Conservation (phyloP, 805 yeast genomes). For the Saturnispora sanitii region DNA sequence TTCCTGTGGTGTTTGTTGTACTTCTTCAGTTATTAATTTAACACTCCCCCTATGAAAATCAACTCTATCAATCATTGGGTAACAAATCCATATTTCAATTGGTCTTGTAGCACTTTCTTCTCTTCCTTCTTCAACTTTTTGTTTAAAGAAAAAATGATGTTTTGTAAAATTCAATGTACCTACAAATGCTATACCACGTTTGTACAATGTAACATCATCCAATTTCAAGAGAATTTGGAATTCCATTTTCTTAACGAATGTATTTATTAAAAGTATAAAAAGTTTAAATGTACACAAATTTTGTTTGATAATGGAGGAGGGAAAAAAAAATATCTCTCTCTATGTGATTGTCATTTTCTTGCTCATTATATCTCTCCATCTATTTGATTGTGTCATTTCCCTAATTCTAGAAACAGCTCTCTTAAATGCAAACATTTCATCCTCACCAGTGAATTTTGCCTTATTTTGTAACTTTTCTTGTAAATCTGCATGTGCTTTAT, state of each 20-base stretch:
- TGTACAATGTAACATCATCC: conserved; percentile 37
- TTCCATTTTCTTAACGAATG: conserved; percentile 36
- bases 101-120: conserved; percentile 13
- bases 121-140: conserved; percentile 20
- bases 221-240: conserved; percentile 45
- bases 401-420: conserved; percentile 59
- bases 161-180: conserved; percentile 66
- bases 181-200: conserved; percentile 43
- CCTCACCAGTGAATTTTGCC: conserved; percentile 63
- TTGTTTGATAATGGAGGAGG: no score
- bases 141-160: conserved; percentile 58
- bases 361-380: conserved; percentile 37
- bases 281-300: neutral
- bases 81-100: conserved; percentile 84
- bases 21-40: conserved; percentile 13
- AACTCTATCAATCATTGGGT: conserved; percentile 67
- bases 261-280: neutral
- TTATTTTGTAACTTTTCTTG: conserved; percentile 36
- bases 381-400: conserved; percentile 26
- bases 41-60: conserved; percentile 49
- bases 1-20: neutral
- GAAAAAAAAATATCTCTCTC: no score
- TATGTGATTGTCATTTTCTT: conserved; percentile 12
- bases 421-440: conserved; percentile 63
- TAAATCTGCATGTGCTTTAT: conserved; percentile 12